These are phyloP conservation scores for Neotropicomus parvogracilis DNA, from an alignment of 1,284 basidiomycete genomes.

Conservation along the genomic window DNA sequence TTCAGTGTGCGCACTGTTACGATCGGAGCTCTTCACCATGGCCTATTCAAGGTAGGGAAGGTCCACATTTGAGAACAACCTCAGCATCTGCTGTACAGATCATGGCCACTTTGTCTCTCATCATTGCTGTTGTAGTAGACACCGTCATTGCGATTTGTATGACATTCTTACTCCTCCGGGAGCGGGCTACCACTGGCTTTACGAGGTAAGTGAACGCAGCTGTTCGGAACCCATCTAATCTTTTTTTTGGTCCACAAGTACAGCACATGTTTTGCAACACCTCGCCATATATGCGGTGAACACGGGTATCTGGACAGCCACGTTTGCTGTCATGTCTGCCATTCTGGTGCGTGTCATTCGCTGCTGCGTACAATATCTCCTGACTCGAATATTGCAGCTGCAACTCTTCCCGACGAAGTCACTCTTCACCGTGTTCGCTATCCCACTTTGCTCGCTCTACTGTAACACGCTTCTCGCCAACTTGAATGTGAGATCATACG, in stretches of 20 bases:
- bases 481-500: no score
- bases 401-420: not conserved
- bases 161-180: constrained; percentile 7
- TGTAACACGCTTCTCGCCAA: not conserved
- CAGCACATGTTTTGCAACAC: constrained; percentile 6
- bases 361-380: no score
- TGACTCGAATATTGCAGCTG: not conserved
- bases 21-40: not conserved
- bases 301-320: constrained; percentile 12
- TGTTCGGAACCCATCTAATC: not conserved
- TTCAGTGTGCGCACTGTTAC: not conserved
- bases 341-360: constrained; percentile 10
- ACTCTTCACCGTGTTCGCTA: not conserved
- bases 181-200: not conserved
- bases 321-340: constrained; percentile 6
- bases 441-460: not conserved
- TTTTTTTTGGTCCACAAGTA: constrained; percentile 1
- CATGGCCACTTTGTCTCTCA: not conserved
- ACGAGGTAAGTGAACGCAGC: not conserved
- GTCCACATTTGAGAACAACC: not conserved
- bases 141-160: constrained; percentile 4
- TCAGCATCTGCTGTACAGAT: not conserved
- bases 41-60: not conserved
- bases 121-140: not conserved
- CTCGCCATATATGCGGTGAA: constrained; percentile 15